Conservation (phyloP, 257 asterid genomes). For the Nicotiana sylvestris region DNA sequence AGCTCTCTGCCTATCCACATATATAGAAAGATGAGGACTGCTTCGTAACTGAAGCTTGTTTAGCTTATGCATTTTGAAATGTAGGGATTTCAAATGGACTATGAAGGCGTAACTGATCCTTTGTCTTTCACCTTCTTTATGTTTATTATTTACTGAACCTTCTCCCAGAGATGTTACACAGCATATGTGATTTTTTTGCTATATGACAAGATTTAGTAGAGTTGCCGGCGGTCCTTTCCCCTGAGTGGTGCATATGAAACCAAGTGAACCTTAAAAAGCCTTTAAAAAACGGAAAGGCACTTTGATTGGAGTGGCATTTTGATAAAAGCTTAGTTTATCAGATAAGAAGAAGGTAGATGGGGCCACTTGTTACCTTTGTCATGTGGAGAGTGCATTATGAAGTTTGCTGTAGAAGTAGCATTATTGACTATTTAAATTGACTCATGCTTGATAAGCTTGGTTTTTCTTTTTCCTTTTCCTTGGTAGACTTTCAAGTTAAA, state of each 20-base stretch:
- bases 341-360: background rate
- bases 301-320: background rate
- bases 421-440: background rate
- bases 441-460: background rate
- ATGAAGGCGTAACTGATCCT: background rate
- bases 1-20: background rate
- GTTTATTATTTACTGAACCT: background rate
- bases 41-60: background rate
- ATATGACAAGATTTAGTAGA: background rate
- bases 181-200: background rate
- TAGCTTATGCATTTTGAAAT: background rate
- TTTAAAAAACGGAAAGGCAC: background rate
- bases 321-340: background rate
- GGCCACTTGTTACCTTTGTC: background rate
- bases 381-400: slow-evolving; percentile 1
- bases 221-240: background rate
- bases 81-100: background rate
- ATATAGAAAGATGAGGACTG: background rate
- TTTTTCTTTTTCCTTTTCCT: background rate
- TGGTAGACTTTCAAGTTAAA: background rate
- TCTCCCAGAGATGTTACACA: background rate
- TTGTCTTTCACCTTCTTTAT: background rate
- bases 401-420: too few species aligned
- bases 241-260: background rate
- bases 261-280: background rate